Evolutionary conservation across 78 protist species (phyloP), one percentile per base, ranked within the genome.

Genomic region (Bigelowiella natans): DNA sequence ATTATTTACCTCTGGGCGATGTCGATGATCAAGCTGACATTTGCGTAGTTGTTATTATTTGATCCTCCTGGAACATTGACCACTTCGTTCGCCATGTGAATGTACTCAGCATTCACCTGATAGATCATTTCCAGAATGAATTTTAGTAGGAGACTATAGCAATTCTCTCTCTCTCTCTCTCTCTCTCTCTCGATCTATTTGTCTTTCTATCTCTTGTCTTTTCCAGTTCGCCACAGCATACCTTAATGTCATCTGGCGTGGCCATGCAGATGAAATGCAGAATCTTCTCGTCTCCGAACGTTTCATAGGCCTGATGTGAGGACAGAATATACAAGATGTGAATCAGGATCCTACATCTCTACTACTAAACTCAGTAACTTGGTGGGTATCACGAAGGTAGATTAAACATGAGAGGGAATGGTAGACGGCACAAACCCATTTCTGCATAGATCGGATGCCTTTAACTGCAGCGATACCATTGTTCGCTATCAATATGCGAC

Each of bases 391-490:
- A n/a, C n/a, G n/a, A n/a, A n/a, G n/a, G n/a, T n/a, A n/a, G n/a
- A n/a, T n/a, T n/a, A n/a, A n/a, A n/a, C n/a, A n/a, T n/a, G n/a
- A n/a, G n/a, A n/a, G n/a, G n/a, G n/a, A n/a, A n/a, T n/a, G n/a
- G n/a, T n/a, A n/a, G 18, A 51, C 7, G 18, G 7, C 73, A 51
- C 73, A 26, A 7, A 51, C 88, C 98, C 98, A 98, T 39, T 92
- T 89, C 37, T 97, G 93, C 39, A 98, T 95, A 37, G 97, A 95
- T 36, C 98, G 94, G 82, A 97, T 97, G 89, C 95, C 96, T 93
- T 98, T 98, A 82, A 96, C 96, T 1, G 99, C 98, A 11, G 98
- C 98, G 36, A 97, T 95, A 88, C 99, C 99, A 90, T 98, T 98
- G 94, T 97, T 98, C 36, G 98, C 98, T 31, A 98, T 92, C 40